Evolutionary conservation across 108 stramenopile species (phyloP).

Genomic region (Fragilaria crotonensis): DNA sequence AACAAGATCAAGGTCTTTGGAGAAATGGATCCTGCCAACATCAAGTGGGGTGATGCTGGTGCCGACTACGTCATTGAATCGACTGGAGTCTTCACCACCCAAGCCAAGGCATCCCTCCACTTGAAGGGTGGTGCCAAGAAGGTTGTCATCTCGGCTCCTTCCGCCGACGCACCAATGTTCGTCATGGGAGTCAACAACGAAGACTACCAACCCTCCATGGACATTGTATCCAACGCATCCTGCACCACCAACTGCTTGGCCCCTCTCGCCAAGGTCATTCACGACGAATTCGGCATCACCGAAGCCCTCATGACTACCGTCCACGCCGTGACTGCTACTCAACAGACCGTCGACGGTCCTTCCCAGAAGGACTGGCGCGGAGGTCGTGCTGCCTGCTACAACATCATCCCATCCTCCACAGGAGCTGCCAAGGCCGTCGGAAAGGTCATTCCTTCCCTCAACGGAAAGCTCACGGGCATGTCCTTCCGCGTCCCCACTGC

Average conservation of each 20-base stretch:
- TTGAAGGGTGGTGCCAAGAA: slow-evolving; percentile 94
- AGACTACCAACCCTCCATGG: slow-evolving; percentile 68
- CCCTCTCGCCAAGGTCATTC: slow-evolving; percentile 94
- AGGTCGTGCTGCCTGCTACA: slow-evolving; percentile 96
- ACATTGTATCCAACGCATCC: slow-evolving; percentile 96
- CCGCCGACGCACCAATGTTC: slow-evolving; percentile 96
- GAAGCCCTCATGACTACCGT: slow-evolving; percentile 99
- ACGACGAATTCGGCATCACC: slow-evolving; percentile 92
- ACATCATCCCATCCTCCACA: slow-evolving; percentile 97
- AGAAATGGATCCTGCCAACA: slow-evolving; percentile 90
- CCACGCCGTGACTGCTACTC: slow-evolving; percentile 96
- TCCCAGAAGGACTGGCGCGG: slow-evolving; percentile 99
- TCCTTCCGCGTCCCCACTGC: slow-evolving; percentile 97
- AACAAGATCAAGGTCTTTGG: slow-evolving; percentile 77
- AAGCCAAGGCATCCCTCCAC: slow-evolving; percentile 84
- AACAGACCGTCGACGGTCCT: slow-evolving; percentile 95
- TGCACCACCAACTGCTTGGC: slow-evolving; percentile 99
- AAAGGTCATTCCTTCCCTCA: slow-evolving; percentile 82
- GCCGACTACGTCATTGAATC: slow-evolving; percentile 92
- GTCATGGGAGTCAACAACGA: slow-evolving; percentile 96
- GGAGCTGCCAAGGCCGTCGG: slow-evolving; percentile 95
- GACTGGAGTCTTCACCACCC: slow-evolving; percentile 92
- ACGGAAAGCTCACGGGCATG: slow-evolving; percentile 93
- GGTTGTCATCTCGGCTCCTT: slow-evolving; percentile 94
- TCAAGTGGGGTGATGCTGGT: slow-evolving; percentile 88